Base-by-base conservation (phyloP, 768 basidiomycete species). In the Obba rivulosa region DNA sequence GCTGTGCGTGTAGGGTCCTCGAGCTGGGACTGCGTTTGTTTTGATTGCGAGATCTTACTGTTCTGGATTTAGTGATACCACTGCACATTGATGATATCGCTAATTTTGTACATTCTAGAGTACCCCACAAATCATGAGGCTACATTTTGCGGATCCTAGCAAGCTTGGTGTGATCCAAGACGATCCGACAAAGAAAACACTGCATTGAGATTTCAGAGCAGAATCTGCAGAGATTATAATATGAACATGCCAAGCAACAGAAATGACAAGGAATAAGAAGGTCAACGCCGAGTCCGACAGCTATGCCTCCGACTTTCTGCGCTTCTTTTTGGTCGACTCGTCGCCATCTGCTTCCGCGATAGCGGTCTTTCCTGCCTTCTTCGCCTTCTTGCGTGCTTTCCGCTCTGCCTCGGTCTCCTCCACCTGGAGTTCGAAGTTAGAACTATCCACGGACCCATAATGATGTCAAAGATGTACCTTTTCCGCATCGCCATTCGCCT, bases 371-470 rank as follows among this genome's bases (percentile, higher is more conserved):
- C 84, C 85, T 14, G 85, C 89, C 63, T 88, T 89, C 56, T 73
- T 73, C 2, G 84, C 86, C 70, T 83, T 83, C 67, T 83, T 90
- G 61, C 73, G 76, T 31, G 83, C 87, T 68, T 91, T 92, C 50
- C 80, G 78, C 65, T 92, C 87, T 52, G 85, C 87, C 66, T 89
- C 85, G 23, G 87, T 87, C 71, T 92, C 89, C 67, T 59, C 80
- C 42, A 40, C 41, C 28, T 31, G 28, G 28, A n/a, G 28, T 31
- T 5, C 28, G 28, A 31, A 31, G 28, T 31, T 31, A 31, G 28
- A 31, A 7, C 7, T 31, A 7, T 31, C 7, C 7, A 37, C 21
- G 49, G n/a, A 20, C 20, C 49, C 18, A 21, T 20, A 38, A 24
- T 49, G 38, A 49, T 8, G 31, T 45, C 41, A 23, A 51, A 51